Evolutionary conservation across 306 rosid genomes (phyloP).

Genomic region (Luffa acutangula): DNA sequence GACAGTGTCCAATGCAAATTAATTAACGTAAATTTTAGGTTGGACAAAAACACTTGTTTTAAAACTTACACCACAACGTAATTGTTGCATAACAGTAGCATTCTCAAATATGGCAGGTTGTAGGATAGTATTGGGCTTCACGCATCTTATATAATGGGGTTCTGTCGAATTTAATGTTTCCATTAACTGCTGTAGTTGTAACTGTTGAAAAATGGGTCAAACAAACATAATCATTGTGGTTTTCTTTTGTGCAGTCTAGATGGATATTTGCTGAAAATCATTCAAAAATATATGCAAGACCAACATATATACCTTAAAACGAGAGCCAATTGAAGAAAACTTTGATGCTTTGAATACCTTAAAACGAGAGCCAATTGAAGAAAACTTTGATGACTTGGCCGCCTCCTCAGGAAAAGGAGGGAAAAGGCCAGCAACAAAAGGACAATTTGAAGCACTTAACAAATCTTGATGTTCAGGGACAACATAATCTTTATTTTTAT

Average conservation of each 20-base stretch:
- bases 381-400: constrained; percentile 71
- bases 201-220: constrained; percentile 45
- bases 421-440: constrained; percentile 73
- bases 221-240: constrained; percentile 15
- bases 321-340: constrained; percentile 90
- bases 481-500: constrained; percentile 90
- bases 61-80: constrained; percentile 79
- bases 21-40: background rate
- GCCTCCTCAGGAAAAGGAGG: constrained; percentile 73
- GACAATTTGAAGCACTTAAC: constrained; percentile 70
- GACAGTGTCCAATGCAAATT: constrained; percentile 18
- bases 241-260: background rate
- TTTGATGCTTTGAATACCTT: constrained; percentile 59
- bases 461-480: constrained; percentile 93
- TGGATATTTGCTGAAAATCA: background rate
- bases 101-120: constrained; percentile 65
- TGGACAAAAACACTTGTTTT: constrained; percentile 12
- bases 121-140: constrained; percentile 65
- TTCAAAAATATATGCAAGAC: constrained; percentile 8
- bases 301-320: constrained; percentile 57
- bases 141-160: constrained; percentile 92
- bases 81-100: constrained; percentile 58
- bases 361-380: constrained; percentile 90
- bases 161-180: constrained; percentile 63
- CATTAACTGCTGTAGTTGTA: constrained; percentile 89